These are phyloP conservation scores for Eucommia ulmoides DNA, from an alignment of 257 asterid genomes.

Conservation along the genomic window DNA sequence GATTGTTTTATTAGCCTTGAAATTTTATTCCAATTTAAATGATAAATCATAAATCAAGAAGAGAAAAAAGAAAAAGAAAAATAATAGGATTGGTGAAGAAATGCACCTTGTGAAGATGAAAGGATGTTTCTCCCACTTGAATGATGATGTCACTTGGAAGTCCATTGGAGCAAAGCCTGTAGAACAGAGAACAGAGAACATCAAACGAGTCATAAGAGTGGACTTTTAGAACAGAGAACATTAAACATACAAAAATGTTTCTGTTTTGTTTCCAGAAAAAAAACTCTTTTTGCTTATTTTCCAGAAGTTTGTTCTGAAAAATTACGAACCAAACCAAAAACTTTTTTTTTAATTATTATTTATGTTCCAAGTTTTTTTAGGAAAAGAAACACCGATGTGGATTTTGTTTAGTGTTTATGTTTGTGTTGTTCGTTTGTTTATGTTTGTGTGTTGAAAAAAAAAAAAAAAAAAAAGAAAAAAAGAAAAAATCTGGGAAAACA, in stretches of 20 bases:
- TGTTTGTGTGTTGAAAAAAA: too few relatives aligned
- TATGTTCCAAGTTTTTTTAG: too few relatives aligned
- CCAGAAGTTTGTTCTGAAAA: not conserved
- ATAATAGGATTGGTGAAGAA: not conserved
- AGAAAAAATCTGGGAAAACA: too few relatives aligned
- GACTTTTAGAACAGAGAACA: not conserved
- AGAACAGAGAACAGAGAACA: not conserved
- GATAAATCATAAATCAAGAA: not conserved
- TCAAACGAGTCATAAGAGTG: not conserved
- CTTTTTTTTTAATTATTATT: not conserved
- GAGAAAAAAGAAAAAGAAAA: not conserved
- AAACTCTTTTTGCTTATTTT: not conserved
- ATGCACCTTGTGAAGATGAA: conserved; percentile 51
- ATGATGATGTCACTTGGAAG: conserved; percentile 41
- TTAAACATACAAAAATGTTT: not conserved
- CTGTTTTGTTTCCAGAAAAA: not conserved
- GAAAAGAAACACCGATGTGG: too few relatives aligned
- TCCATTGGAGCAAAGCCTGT: conserved; percentile 42
- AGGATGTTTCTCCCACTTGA: conserved; percentile 32
- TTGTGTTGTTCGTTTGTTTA: too few relatives aligned
- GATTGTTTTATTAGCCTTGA: too few relatives aligned
- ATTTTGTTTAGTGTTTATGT: too few relatives aligned
- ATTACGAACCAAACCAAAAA: not conserved
- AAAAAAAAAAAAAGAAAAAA: too few relatives aligned
- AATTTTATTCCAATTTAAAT: too few relatives aligned